phyloP scores from a whole-genome alignment of 2,329 filamentous ascomycete genomes.

The Shiraia sp. region DNA sequence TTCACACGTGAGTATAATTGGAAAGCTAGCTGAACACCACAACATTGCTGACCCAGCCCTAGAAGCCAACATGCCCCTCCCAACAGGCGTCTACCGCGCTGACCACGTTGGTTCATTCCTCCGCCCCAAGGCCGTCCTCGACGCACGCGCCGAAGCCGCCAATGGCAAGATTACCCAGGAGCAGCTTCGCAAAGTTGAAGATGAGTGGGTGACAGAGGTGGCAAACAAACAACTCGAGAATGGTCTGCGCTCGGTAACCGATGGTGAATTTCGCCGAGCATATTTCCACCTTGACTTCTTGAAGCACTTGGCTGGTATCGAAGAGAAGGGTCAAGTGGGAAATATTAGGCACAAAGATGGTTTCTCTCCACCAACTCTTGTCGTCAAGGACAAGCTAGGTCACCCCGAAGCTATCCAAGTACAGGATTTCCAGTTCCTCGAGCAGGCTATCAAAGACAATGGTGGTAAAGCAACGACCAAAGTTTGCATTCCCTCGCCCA shows the following conservation, averaged over 20 bases:
- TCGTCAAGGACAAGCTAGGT: conserved; percentile 58
- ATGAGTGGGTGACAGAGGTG: conserved; percentile 54
- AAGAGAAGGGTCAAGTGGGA: conserved; percentile 56
- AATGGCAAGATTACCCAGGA: conserved; percentile 47
- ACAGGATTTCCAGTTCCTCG: conserved; percentile 60
- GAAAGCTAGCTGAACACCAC: conserved; percentile 5
- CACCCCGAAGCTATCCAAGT: conserved; percentile 61
- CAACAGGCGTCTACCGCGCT: conserved; percentile 48
- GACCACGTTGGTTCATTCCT: conserved; percentile 63
- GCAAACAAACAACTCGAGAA: conserved; percentile 55
- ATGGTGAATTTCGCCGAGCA: conserved; percentile 61
- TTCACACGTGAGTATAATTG: background rate
- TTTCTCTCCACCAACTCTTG: conserved; percentile 58
- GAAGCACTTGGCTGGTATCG: conserved; percentile 58
- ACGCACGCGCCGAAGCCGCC: conserved; percentile 54
- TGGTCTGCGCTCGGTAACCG: conserved; percentile 57
- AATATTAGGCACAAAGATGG: conserved; percentile 47
- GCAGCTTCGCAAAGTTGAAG: conserved; percentile 56
- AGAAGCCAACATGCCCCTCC: no score
- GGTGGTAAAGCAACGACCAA: conserved; percentile 52
- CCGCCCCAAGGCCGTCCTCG: conserved; percentile 55
- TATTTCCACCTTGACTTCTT: conserved; percentile 65
- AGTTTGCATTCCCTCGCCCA: conserved; percentile 62
- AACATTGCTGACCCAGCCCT: no score
- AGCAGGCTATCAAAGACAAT: conserved; percentile 50